Evolutionary conservation across 2,329 filamentous ascomycete genomes (phyloP), one percentile per base, ranked within the genome.

Genomic region (Ceratocystis cacaofunesta): DNA sequence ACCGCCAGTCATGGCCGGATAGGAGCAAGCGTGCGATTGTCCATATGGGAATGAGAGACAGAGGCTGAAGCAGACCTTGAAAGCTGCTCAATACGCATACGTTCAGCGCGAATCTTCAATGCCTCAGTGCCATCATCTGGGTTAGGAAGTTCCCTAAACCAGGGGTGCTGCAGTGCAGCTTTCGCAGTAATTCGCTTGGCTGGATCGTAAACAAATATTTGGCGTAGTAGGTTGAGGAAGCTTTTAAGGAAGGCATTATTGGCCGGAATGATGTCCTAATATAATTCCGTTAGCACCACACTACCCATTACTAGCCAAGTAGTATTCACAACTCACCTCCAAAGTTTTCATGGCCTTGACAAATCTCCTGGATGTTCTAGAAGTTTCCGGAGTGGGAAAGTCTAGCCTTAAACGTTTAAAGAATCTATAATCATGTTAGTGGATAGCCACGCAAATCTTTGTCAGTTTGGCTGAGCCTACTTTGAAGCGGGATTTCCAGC

Each of bases 291-390:
- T 65, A 73, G 71, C 32, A 12, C 17, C 15, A 58, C 10, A 41
- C 36, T 1, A 41, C 10, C 10, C 3, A 15, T 41, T 5, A 41
- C 12, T 15, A 15, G 10, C 36, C 28, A 52, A 12, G 15, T 5
- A 52, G 7, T 5, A 58, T 58, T 3, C n/a, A 3, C 2, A 5
- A 75, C 82, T 69, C 76, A 88, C 85, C 68, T 81, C 78, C 32
- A 88, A 75, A 65, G 78, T 79, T 73, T 87, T 88, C 85, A 88
- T 88, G n/a, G 84, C 85, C 73, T 85, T 85, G 12, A 88, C 85
- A 70, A 87, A 88, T 70, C 84, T 78, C 68, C 80, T 78, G 0
- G 85, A 87, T 2, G 85, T 84, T 65, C 85, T 77, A 0, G 83
- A 85, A 0, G 85, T 88, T 12, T 87, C 85, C 1, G 76, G 69